Base-by-base conservation (phyloP, 768 basidiomycete species). In the Tricholoma bakamatsutake region DNA sequence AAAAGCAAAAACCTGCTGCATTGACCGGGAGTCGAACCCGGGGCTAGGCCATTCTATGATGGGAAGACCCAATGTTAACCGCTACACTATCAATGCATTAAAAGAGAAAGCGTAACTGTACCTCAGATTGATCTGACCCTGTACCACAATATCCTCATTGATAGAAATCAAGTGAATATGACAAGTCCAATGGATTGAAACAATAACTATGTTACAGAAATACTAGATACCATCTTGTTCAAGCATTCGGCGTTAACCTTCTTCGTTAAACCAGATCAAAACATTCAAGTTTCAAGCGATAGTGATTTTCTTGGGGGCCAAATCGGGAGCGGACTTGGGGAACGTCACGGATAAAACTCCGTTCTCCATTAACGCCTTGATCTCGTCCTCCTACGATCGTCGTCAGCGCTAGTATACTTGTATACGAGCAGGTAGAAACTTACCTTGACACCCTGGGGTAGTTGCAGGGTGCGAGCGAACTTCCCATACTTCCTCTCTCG, bases 11-110 rank as follows among this genome's bases (percentile, higher is more conserved):
- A n/a, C n/a, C n/a, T n/a, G 1, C 30, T 77, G 76, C 76, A 76
- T 76, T 73, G 71, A 70, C 76, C 76, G 76, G 75, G 76, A 78
- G 73, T 78, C 76, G 76, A 78, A 78, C 76, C 75, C 76, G 75
- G 75, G 69, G 75, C 76, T 75, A 76, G 73, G 75, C 76, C 76
- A 67, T 24, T 24, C 18, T 13, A n/a, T 1, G 7, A 9, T 62
- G 61, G 61, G 61, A 62, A 62, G 61, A 62, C 57, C 50, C 57
- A 52, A 62, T 62, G 61, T 53, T 62, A 49, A 62, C 61, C 61
- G 57, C 18, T 62, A 62, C 61, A 62, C 61, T 28, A 62, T 42
- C 55, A 52, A 62, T 60, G 61, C 59, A 9, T 21, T 11, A 3
- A 1, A 3, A 34, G 5, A 34, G 21, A 24, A 24, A 24, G 21